Evolutionary conservation across 176 grass and related monocot genomes (phyloP).

Genomic region (Pontederia crassipes): DNA sequence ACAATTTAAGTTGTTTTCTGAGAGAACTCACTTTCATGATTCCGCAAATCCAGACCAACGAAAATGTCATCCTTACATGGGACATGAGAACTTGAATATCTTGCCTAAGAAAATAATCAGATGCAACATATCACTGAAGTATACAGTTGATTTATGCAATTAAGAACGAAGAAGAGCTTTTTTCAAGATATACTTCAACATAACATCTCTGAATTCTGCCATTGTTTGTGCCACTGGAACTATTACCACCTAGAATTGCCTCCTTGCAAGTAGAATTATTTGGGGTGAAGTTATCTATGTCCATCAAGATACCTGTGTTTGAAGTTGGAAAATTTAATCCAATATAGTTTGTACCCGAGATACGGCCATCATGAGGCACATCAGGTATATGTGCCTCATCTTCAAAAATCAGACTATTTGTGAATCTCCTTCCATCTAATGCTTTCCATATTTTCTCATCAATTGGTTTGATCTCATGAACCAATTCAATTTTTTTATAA

Average conservation of each 20-base stretch:
- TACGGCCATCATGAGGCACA: not conserved
- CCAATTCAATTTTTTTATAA: not conserved
- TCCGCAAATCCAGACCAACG: slow-evolving; percentile 13
- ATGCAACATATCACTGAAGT: not conserved
- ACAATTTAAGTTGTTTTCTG: not conserved
- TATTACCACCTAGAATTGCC: not conserved
- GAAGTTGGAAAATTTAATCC: not conserved
- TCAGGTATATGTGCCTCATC: not conserved
- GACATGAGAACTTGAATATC: not conserved
- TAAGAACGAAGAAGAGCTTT: not conserved
- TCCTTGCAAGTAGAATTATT: not conserved
- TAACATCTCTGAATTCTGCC: too few species aligned
- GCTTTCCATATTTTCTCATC: slow-evolving; percentile 7
- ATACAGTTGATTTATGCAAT: not conserved
- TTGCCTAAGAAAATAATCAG: not conserved
- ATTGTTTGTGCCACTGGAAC: not conserved
- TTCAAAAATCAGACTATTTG: slow-evolving; percentile 5
- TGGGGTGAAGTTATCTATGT: not conserved
- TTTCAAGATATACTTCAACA: too few species aligned
- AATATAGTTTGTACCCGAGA: not conserved
- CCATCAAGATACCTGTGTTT: not conserved
- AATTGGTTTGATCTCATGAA: slow-evolving; percentile 4
- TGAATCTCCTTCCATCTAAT: not conserved
- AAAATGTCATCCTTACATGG: slow-evolving; percentile 14
- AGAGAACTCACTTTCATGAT: slow-evolving; percentile 14